Percentiles rank a stretch among this genome's conserved stretches.
Conservation (phyloP, 495 filamentous ascomycete species). For the Elaphomyces granulatus region DNA sequence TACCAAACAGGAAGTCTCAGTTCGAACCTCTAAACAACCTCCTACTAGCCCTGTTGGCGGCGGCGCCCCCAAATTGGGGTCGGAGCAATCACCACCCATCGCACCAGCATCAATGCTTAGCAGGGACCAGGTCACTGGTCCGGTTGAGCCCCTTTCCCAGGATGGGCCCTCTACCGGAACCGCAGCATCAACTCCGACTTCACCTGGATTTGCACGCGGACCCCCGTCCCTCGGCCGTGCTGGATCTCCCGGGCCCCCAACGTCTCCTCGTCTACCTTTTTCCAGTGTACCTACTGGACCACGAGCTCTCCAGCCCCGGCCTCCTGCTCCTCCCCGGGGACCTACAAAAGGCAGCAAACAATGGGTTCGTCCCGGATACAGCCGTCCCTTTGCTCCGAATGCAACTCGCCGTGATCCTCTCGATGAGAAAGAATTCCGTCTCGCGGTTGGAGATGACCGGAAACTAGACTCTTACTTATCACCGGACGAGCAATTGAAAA, state of each 20-base stretch:
- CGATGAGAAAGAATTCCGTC: conserved; percentile 27
- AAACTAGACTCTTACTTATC: conserved; percentile 6
- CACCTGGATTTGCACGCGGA: conserved; percentile 17
- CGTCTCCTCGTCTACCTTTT: conserved; percentile 36
- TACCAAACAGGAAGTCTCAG: conserved; percentile 8
- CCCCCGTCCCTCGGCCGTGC: conserved; percentile 18
- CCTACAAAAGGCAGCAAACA: conserved; percentile 37
- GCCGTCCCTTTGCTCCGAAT: conserved; percentile 14
- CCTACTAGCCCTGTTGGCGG: conserved; percentile 6
- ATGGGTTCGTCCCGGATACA: conserved; percentile 43
- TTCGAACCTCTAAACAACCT: conserved; percentile 10
- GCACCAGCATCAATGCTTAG: conserved; percentile 29
- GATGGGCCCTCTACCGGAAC: conserved; percentile 8
- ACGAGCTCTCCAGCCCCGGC: conserved; percentile 35
- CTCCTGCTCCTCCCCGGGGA: conserved; percentile 19
- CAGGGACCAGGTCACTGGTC: conserved; percentile 12
- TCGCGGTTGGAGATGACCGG: conserved; percentile 11
- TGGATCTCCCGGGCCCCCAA: conserved; percentile 24
- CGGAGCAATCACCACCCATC: conserved; percentile 27
- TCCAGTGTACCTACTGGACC: conserved; percentile 45
- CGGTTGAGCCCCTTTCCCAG: conserved; percentile 9
- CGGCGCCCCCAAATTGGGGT: conserved; percentile 6
- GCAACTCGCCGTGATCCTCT: conserved; percentile 23
- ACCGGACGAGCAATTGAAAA: not conserved
- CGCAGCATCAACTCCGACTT: conserved; percentile 6